These are phyloP conservation scores for Davidsoniella eucalypti DNA, from an alignment of 2,329 filamentous ascomycete species.

Conservation along the genomic window DNA sequence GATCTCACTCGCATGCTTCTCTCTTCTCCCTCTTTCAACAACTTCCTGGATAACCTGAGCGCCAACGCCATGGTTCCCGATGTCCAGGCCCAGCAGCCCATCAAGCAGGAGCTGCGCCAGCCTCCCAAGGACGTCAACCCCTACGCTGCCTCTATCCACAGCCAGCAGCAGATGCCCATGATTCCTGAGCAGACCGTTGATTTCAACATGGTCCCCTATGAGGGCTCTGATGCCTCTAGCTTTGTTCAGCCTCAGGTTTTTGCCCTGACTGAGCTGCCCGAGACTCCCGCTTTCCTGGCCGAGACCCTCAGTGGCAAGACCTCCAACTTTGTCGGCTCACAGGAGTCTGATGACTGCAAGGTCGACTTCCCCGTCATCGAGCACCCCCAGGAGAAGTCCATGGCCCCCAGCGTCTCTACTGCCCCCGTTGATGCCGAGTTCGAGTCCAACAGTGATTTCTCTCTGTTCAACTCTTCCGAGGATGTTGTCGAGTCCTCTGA, in stretches of 20 bases:
- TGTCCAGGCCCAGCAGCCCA: constrained; percentile 21
- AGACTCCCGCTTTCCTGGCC: constrained; percentile 44
- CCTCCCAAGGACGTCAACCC: constrained; percentile 51
- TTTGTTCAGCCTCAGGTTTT: constrained; percentile 56
- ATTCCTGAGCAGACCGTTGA: constrained; percentile 66
- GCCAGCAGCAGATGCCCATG: constrained; percentile 57
- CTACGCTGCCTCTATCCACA: constrained; percentile 36
- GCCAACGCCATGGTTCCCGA: constrained; percentile 21
- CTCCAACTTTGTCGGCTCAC: constrained; percentile 33
- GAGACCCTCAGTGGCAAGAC: constrained; percentile 57
- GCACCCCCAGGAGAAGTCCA: constrained; percentile 24
- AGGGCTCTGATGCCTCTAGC: constrained; percentile 24
- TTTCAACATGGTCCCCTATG: constrained; percentile 52
- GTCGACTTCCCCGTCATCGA: constrained; percentile 38
- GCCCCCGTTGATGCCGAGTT: constrained; percentile 34
- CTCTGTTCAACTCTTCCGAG: constrained; percentile 36
- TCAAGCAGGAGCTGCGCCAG: constrained; percentile 29
- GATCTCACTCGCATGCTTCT: constrained; percentile 70
- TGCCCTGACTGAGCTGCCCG: constrained; percentile 53
- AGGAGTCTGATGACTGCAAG: constrained; percentile 34
- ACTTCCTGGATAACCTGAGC: constrained; percentile 58
- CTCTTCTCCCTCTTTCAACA: constrained; percentile 65
- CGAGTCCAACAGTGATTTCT: constrained; percentile 45
- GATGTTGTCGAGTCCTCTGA: constrained; percentile 21
- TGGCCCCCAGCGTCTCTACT: constrained; percentile 19